phyloP scores from a whole-genome alignment of 495 filamentous ascomycete genomes.

The Annulohypoxylon moriforme region DNA sequence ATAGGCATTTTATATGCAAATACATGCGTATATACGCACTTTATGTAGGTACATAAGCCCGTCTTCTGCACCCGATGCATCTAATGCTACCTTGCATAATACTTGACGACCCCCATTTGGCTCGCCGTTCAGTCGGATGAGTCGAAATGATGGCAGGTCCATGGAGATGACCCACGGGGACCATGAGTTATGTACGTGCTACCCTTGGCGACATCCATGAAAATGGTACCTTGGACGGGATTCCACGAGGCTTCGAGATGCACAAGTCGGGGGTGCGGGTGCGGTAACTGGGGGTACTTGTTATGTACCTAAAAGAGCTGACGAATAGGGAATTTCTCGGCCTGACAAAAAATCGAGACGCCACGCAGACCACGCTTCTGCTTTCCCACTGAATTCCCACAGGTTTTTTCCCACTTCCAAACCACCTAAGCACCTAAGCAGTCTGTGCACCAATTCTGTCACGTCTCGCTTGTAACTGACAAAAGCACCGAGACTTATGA shows the following conservation, averaged over 20 bases:
- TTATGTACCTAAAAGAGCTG: not conserved
- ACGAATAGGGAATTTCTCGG: slow-evolving; percentile 20
- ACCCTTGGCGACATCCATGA: slow-evolving; percentile 5
- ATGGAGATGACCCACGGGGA: slow-evolving; percentile 8
- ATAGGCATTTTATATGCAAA: slow-evolving; percentile 9
- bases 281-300: not conserved
- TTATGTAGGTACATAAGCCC: slow-evolving; percentile 16
- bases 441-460: slow-evolving; percentile 16
- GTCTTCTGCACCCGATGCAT: not conserved
- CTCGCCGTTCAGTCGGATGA: slow-evolving; percentile 9
- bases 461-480: not conserved
- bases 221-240: not conserved
- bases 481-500: not conserved
- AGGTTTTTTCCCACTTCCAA: not conserved
- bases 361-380: not conserved
- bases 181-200: slow-evolving; percentile 8
- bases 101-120: slow-evolving; percentile 1
- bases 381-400: too few species aligned
- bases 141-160: slow-evolving; percentile 18
- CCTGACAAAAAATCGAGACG: not conserved
- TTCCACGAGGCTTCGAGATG: slow-evolving; percentile 34
- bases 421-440: slow-evolving; percentile 8
- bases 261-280: slow-evolving; percentile 23
- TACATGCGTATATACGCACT: slow-evolving; percentile 6
- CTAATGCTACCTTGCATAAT: not conserved